A percentile compares a stretch with the other conserved stretches of the same genome.
Conservation (phyloP, 164 flowering plant species). For the Umbilicus rupestris region DNA sequence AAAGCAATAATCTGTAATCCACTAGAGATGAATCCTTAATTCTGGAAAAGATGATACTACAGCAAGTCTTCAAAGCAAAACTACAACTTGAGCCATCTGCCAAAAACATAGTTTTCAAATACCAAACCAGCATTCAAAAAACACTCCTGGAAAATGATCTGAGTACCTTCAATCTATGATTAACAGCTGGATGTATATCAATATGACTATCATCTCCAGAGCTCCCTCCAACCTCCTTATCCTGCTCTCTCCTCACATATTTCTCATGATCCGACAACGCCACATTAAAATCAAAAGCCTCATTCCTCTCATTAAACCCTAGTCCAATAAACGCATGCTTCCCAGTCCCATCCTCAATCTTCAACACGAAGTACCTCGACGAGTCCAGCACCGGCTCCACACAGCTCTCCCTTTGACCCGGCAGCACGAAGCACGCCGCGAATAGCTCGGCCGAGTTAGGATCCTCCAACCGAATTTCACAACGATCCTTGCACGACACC, state of each 20-base stretch:
- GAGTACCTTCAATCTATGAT: slow-evolving; percentile 86
- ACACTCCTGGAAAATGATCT: background rate
- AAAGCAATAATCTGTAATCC: too few species aligned
- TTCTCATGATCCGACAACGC: slow-evolving; percentile 98
- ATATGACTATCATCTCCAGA: slow-evolving; percentile 40
- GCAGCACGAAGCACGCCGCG: slow-evolving; percentile 82
- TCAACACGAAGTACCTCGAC: slow-evolving; percentile 85
- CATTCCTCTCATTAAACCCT: slow-evolving; percentile 87
- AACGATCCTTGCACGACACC: slow-evolving; percentile 67
- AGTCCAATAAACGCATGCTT: slow-evolving; percentile 95
- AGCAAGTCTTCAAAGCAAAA: too few species aligned
- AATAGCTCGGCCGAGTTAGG: slow-evolving; percentile 86
- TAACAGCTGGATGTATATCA: slow-evolving; percentile 92
- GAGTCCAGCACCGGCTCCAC: slow-evolving; percentile 95
- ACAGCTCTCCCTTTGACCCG: slow-evolving; percentile 74
- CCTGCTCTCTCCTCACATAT: slow-evolving; percentile 73
- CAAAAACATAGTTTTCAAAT: too few species aligned
- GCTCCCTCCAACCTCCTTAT: slow-evolving; percentile 44
- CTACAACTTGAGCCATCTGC: too few species aligned
- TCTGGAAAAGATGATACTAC: too few species aligned
- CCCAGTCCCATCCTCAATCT: slow-evolving; percentile 89
- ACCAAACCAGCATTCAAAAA: too few species aligned
- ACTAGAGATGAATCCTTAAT: too few species aligned
- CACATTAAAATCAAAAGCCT: slow-evolving; percentile 99
- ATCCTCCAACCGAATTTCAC: slow-evolving; percentile 97